These are phyloP conservation scores for Alternaria metachromatica DNA, from an alignment of 2,329 filamentous ascomycete genomes.

Conservation along the genomic window DNA sequence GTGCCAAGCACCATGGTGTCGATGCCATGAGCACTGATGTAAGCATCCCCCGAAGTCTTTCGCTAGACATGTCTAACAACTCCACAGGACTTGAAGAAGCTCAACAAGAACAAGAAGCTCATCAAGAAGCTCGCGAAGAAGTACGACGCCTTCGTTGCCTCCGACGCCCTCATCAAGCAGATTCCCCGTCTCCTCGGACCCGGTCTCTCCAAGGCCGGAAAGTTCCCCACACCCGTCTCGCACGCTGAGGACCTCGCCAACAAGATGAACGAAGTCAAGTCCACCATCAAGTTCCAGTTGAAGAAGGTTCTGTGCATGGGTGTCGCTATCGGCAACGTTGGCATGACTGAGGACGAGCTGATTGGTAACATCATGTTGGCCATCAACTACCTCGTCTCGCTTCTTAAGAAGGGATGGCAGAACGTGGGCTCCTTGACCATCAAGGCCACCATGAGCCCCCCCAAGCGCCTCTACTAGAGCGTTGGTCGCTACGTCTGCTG, in stretches of 20 bases:
- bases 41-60: neutral
- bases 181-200: constrained; percentile 98
- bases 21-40: constrained; percentile 94
- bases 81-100: constrained; percentile 89
- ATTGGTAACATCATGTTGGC: constrained; percentile 99
- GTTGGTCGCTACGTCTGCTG: constrained; percentile 20
- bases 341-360: constrained; percentile 94
- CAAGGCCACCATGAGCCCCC: constrained; percentile 99
- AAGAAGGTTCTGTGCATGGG: constrained; percentile 99
- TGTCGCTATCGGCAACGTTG: constrained; percentile 98
- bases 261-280: constrained; percentile 99
- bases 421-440: constrained; percentile 99
- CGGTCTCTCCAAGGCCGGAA: constrained; percentile 73
- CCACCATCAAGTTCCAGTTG: constrained; percentile 99
- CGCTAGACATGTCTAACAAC: constrained; percentile 7
- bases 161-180: constrained; percentile 98
- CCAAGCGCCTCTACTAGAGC: constrained; percentile 93
- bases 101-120: constrained; percentile 99
- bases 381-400: constrained; percentile 99
- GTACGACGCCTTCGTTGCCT: constrained; percentile 99
- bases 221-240: constrained; percentile 98
- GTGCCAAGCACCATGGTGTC: constrained; percentile 98
- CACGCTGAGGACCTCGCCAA: constrained; percentile 90
- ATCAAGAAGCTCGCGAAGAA: constrained; percentile 99
- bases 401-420: constrained; percentile 99